phyloP scores from a whole-genome alignment of 305 asterid species.

The Plantago rigida region DNA sequence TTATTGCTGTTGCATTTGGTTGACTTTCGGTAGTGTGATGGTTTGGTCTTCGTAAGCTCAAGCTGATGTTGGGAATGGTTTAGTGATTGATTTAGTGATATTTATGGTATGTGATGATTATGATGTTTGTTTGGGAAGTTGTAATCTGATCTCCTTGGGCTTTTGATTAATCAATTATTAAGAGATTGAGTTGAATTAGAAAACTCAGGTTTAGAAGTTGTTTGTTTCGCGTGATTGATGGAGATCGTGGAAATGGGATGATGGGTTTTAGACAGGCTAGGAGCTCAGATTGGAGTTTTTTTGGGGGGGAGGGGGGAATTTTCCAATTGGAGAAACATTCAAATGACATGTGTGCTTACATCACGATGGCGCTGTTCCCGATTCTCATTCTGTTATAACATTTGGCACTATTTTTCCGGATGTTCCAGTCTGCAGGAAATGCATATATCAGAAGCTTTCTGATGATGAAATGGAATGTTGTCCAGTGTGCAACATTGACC shows the following conservation, averaged over 20 bases:
- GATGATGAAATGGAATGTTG: conserved; percentile 68
- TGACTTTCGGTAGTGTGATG: conserved; percentile 4
- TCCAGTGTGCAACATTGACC: conserved; percentile 63
- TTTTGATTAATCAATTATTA: conserved; percentile 10
- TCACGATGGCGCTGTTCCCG: conserved; percentile 1
- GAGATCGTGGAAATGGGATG: background rate
- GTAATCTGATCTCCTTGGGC: background rate
- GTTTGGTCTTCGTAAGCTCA: conserved; percentile 9
- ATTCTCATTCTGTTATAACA: background rate
- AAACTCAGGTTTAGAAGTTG: background rate
- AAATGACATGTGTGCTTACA: background rate
- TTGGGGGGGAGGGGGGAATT: background rate
- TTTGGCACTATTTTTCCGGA: background rate
- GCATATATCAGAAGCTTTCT: conserved; percentile 57
- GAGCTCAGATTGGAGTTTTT: too few relatives aligned
- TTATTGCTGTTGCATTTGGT: conserved; percentile 16
- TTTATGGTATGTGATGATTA: too few relatives aligned
- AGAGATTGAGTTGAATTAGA: conserved; percentile 10
- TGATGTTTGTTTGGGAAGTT: background rate
- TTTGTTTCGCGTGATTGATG: background rate
- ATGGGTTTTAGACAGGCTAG: background rate
- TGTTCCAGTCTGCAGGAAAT: conserved; percentile 60
- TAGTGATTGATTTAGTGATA: conserved; percentile 22
- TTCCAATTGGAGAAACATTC: background rate
- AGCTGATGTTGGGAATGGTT: conserved; percentile 3